A percentile compares a stretch with the other conserved stretches of the same genome.
These are phyloP conservation scores for Niebla homalea DNA, from an alignment of 495 filamentous ascomycete genomes.

Conservation along the genomic window DNA sequence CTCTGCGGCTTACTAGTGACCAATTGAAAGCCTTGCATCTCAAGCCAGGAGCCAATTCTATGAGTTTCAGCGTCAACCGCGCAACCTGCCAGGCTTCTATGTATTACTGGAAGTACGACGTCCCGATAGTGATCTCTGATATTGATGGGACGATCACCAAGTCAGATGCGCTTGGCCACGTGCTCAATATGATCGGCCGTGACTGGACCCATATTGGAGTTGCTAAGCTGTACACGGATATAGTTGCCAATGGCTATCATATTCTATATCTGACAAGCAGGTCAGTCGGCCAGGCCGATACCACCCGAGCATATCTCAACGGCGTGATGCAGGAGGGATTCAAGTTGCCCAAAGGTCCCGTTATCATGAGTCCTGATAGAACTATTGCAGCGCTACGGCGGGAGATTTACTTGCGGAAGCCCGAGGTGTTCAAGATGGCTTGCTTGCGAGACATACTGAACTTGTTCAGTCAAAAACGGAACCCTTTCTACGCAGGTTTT, in stretches of 20 bases:
- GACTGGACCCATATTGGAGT: constrained; percentile 98
- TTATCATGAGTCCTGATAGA: constrained; percentile 87
- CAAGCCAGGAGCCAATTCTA: constrained; percentile 71
- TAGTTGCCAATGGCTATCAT: constrained; percentile 92
- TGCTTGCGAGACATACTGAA: constrained; percentile 86
- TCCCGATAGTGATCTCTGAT: constrained; percentile 92
- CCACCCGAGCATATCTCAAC: constrained; percentile 77
- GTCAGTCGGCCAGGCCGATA: constrained; percentile 86
- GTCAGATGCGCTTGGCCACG: constrained; percentile 90
- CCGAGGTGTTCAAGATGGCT: constrained; percentile 99
- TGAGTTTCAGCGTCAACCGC: constrained; percentile 92
- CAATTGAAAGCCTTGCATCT: constrained; percentile 81
- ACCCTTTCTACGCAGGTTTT: constrained; percentile 93
- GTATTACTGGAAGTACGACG: constrained; percentile 82
- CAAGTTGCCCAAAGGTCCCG: constrained; percentile 74
- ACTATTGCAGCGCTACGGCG: constrained; percentile 90
- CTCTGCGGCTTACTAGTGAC: constrained; percentile 86
- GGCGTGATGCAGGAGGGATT: constrained; percentile 83
- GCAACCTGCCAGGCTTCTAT: constrained; percentile 84
- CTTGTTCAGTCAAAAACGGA: constrained; percentile 65
- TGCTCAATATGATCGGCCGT: constrained; percentile 92
- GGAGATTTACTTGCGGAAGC: constrained; percentile 91
- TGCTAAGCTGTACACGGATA: constrained; percentile 93
- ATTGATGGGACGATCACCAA: constrained; percentile 99
- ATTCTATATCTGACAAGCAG: constrained; percentile 96